phyloP scores from a whole-genome alignment of 345 rosid genomes.

The Populus simonii region DNA sequence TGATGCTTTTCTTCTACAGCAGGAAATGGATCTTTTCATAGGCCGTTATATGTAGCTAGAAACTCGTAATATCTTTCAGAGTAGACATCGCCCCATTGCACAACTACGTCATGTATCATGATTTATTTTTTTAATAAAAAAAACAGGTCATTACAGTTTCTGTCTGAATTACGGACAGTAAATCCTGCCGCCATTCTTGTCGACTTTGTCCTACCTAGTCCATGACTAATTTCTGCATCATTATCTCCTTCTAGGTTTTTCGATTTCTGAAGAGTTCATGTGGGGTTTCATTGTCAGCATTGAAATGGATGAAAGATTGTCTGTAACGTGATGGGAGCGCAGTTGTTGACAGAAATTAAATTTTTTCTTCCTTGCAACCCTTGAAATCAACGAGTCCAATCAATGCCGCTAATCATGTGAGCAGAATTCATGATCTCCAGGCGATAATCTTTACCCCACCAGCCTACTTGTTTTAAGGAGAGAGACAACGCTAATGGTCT shows the following conservation, averaged over 20 bases:
- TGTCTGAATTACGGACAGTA: no score
- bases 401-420: neutral
- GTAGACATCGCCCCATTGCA: neutral
- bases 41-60: no score
- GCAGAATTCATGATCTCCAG: neutral
- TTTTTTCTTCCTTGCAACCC: neutral
- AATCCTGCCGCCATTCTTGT: no score
- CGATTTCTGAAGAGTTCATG: neutral
- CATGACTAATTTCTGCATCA: neutral
- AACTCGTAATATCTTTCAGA: neutral
- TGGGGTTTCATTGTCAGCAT: neutral
- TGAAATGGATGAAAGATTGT: neutral
- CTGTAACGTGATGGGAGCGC: neutral
- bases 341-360: neutral
- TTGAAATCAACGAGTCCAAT: neutral
- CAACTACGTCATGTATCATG: neutral
- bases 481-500: neutral
- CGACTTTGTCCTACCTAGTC: neutral
- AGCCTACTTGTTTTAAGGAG: neutral
- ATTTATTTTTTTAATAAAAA: neutral
- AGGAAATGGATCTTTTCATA: slow-evolving; percentile 63
- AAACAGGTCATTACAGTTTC: no score
- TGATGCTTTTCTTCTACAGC: slow-evolving; percentile 81
- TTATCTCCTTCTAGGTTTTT: neutral
- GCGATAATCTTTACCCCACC: neutral